Conservation (phyloP, 768 basidiomycete species). For the Scleroderma citrinum region DNA sequence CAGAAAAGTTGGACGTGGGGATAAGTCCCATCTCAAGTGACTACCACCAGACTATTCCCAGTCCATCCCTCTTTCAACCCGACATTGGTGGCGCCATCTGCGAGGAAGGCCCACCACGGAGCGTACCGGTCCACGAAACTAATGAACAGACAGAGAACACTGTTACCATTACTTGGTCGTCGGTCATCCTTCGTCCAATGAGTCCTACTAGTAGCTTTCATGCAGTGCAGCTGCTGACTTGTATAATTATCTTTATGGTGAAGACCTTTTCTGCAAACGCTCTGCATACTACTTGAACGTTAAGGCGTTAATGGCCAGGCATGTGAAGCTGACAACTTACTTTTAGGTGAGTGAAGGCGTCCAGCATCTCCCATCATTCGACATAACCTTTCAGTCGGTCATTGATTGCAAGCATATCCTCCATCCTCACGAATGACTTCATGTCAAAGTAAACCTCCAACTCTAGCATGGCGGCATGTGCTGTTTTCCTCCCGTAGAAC, state of each 20-base stretch:
- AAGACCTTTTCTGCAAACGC: slow-evolving; percentile 31
- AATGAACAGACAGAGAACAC: slow-evolving; percentile 10
- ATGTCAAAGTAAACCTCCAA: slow-evolving; percentile 28
- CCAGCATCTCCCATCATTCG: slow-evolving; percentile 64
- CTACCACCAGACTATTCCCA: slow-evolving; percentile 46
- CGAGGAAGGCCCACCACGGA: slow-evolving; percentile 88
- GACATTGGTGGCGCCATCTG: slow-evolving; percentile 43
- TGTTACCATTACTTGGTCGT: slow-evolving; percentile 61
- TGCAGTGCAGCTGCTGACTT: slow-evolving; percentile 84
- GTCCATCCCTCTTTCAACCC: slow-evolving; percentile 34
- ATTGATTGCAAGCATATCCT: slow-evolving; percentile 62
- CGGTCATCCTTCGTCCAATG: slow-evolving; percentile 85
- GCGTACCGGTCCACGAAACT: slow-evolving; percentile 93
- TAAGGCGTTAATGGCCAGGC: slow-evolving; percentile 4
- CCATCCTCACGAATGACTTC: slow-evolving; percentile 35
- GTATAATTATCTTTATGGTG: slow-evolving; percentile 58
- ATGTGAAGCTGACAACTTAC: slow-evolving; percentile 32
- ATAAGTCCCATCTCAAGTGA: slow-evolving; percentile 47
- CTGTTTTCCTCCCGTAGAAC: slow-evolving; percentile 59
- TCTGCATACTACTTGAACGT: not conserved
- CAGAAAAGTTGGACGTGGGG: slow-evolving; percentile 37
- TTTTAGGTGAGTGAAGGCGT: slow-evolving; percentile 75
- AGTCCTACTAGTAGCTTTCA: slow-evolving; percentile 85
- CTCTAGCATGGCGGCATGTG: slow-evolving; percentile 25
- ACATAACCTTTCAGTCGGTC: slow-evolving; percentile 52